Evolutionary conservation across 805 yeast genomes (phyloP), one percentile per base, ranked within the genome.

Genomic region (Ogataea polymorpha): DNA sequence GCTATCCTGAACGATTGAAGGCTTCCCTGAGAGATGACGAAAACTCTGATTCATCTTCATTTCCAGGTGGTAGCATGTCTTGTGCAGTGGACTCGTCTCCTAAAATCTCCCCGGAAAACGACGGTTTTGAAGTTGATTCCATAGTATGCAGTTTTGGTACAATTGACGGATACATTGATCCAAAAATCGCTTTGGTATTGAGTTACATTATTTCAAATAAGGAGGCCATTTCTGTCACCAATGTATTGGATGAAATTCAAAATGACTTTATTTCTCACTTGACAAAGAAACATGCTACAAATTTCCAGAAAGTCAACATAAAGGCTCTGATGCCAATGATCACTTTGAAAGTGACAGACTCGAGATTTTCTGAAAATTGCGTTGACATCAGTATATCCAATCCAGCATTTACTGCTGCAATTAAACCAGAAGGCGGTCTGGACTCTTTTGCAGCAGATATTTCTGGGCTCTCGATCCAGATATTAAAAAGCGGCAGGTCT

Each of bases 211-310:
- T 77, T 0, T 62, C 72, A 1, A 63, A 60, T 1, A 51, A 79
- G 24, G 63, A 67, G 17, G 60, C 59, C 13, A 63, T 66, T 12
- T 65, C 73, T 2, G 55, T 79, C 24, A 71, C 70, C 8, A 66
- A 70, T 10, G 66, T 79, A 5, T 63, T 89, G 51, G 96, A 90
- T 58, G 58, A 59, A 13, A 61, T 88, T 12, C 95, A 90, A 44
- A 58, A 76, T 13, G 75, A 77, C 8, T 74, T 83, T 2, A 68
- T 86, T 10, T 59, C 62, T 24, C 62, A 65, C 7, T 58, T 86
- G 18, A 40, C 29, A 10, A 15, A 17, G 14, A 45, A 42, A n/a
- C 23, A 41, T 7, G 21, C 23, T 2, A 21, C 35, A 3, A 48
- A 60, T 0, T 62, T 70, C 1, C 50, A 58, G n/a, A 66, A 71